Conservation (phyloP, 768 basidiomycete species). For the Podaxis mareebaensis region DNA sequence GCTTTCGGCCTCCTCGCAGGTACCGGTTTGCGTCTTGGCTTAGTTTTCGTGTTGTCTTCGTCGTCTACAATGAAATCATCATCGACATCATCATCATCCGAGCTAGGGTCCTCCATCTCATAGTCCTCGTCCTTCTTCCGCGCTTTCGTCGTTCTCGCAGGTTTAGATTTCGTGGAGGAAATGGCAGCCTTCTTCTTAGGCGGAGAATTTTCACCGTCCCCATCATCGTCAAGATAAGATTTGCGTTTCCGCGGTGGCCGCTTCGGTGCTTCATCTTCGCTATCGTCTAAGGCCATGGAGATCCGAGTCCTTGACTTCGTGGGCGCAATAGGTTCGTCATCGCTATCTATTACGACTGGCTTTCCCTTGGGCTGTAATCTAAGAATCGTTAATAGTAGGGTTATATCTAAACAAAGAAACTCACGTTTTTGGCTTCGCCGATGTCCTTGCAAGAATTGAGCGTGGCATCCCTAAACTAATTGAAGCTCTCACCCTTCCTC, state of each 20-base stretch:
- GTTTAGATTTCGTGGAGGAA: slow-evolving; percentile 22
- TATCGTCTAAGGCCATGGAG: slow-evolving; percentile 27
- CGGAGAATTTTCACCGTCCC: slow-evolving; percentile 30
- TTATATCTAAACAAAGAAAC: background rate
- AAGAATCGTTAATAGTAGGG: background rate
- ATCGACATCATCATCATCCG: slow-evolving; percentile 18
- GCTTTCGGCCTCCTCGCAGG: slow-evolving; percentile 13
- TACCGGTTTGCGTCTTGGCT: slow-evolving; percentile 3
- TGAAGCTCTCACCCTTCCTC: slow-evolving; percentile 4
- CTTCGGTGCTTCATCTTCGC: slow-evolving; percentile 34
- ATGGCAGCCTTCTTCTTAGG: slow-evolving; percentile 43
- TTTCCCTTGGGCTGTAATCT: slow-evolving; percentile 15
- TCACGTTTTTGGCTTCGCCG: background rate
- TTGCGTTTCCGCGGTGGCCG: slow-evolving; percentile 7
- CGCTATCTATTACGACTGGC: slow-evolving; percentile 27
- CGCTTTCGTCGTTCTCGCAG: slow-evolving; percentile 24
- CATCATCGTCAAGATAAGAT: background rate
- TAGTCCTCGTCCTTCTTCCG: slow-evolving; percentile 30
- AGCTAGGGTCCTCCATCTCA: slow-evolving; percentile 19
- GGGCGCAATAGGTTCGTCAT: slow-evolving; percentile 28
- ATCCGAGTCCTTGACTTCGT: slow-evolving; percentile 17
- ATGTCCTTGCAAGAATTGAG: background rate
- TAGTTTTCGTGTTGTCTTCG: slow-evolving; percentile 28
- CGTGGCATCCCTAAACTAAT: background rate
- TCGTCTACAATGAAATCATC: slow-evolving; percentile 21